Evolutionary conservation across 139 green algal genomes (phyloP), one percentile per base, ranked within the genome.

Genomic region (Chlorella sp.): DNA sequence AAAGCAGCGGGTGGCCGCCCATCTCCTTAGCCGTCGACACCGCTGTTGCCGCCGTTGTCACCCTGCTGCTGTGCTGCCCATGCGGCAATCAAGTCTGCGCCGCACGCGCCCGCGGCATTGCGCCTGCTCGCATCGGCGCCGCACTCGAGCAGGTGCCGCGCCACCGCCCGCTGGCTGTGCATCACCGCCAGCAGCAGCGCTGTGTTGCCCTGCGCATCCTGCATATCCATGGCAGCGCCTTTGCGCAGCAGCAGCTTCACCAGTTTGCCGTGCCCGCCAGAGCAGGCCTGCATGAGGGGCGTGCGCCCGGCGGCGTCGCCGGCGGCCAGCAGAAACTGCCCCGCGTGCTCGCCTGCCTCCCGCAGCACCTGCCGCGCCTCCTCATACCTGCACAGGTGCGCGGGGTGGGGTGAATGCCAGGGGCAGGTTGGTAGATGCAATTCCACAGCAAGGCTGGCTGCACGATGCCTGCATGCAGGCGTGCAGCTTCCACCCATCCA

Each of bases 251-350:
- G 73, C 79, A 91, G 81, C 82, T 88, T 88, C 48, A 93, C 84
- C 9, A 92, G 48, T 60, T 89, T 83, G 42, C 91, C 89, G 39
- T 90, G 76, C 9, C 75, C 83, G 40, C 75, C 81, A 3, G 30
- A 30, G 75, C 89, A 92, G 3, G 89, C 91, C 73, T 93, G 83
- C 79, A 92, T 89, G 7, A 94, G 85, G 0, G 89, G 83, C 4
- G 91, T 90, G 40, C 89, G 90, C 32, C 91, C 92, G 1, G 84
- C 86, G 0, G 40, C 61, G 80, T 93, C 88, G 26, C 0, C 15
- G 9, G 57, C 77, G 32, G 83, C 53, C 16, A 89, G 40, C 61
- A 93, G 73, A 26, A 88, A 19, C 12, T 82, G 83, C 53, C 87
- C 32, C n/a, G 0, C 79, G 71, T 66, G 86, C 22, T 3, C 11